phyloP scores from a whole-genome alignment of 2,329 filamentous ascomycete genomes.

The Periconia sp. region DNA sequence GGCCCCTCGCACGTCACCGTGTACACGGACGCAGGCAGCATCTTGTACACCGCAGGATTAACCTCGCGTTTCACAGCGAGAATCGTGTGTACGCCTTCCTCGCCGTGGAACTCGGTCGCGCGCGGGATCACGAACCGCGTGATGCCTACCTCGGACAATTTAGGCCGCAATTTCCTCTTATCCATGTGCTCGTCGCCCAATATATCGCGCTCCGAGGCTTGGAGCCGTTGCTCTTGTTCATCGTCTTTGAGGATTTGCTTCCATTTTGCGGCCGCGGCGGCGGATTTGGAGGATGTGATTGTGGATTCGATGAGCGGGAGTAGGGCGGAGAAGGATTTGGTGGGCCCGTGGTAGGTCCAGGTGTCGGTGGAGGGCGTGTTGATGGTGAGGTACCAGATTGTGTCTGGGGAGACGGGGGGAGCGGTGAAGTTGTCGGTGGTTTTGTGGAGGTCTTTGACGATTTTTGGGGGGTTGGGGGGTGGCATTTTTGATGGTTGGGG shows the following conservation, averaged over 20 bases:
- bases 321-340: constrained; percentile 16
- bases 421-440: constrained; percentile 14
- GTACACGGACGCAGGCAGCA: constrained; percentile 19
- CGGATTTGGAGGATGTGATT: constrained; percentile 10
- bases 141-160: background rate
- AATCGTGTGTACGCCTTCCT: constrained; percentile 10
- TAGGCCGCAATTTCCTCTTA: background rate
- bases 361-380: constrained; percentile 23
- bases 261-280: background rate
- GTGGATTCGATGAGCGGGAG: constrained; percentile 15
- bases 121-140: background rate
- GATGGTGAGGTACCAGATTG: constrained; percentile 28
- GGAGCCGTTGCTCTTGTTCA: background rate
- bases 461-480: background rate
- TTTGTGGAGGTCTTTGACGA: constrained; percentile 5
- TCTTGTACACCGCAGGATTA: constrained; percentile 8
- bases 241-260: background rate
- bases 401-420: constrained; percentile 3
- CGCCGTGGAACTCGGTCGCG: constrained; percentile 8
- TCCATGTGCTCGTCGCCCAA: background rate
- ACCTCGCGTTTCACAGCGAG: constrained; percentile 14
- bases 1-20: constrained; percentile 18
- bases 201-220: background rate
- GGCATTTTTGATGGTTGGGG: background rate
- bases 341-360: constrained; percentile 20